Base-by-base conservation (phyloP, 768 basidiomycete species). In the Tylopilus sp. region DNA sequence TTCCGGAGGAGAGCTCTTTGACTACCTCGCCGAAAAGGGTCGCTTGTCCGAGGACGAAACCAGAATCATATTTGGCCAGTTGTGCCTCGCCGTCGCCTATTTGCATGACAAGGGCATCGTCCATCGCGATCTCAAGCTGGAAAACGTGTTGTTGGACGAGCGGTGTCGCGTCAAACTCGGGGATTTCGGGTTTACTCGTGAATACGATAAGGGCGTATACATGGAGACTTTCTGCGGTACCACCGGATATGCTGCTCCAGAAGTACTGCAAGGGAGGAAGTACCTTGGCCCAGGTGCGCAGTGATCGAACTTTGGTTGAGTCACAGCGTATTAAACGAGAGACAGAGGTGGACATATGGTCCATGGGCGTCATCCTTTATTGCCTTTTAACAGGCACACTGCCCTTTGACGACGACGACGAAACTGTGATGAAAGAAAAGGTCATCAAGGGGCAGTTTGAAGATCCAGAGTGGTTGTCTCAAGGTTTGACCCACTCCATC, bases 171-270 rank as follows among this genome's bases (percentile, higher is more conserved):
- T 98, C 61, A 98, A 97, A 69, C 80, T 98, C 12, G 92, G 93
- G 3, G 94, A 98, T 69, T 89, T 98, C 67, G 94, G 94, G 4
- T 97, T 98, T 63, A 95, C 93, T 12, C 79, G 94, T 33, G 94
- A 95, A 71, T 95, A 87, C 69, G 89, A 95, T 55, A 75, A 77
- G 15, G 86, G 86, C 3, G 63, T 71, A 3, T 75, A 88, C 26
- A 82, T 98, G 79, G 94, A 97, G 64, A 97, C 94, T 0, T 95
- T 88, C 63, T 98, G 94, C 63, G 94, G 95, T 10, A 97, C 94
- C 10, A 95, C 94, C 2, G 92, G 91, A 13, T 88, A 98, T 68
- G 94, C 94, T 5, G 81, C 90, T 23, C 94, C 94, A 3, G 94
- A 97, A 71, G 95, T 98, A 84, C 69, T 98, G 20, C 78, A 85